phyloP scores from a whole-genome alignment of 2,329 filamentous ascomycete species.

The Botryotinia convoluta region DNA sequence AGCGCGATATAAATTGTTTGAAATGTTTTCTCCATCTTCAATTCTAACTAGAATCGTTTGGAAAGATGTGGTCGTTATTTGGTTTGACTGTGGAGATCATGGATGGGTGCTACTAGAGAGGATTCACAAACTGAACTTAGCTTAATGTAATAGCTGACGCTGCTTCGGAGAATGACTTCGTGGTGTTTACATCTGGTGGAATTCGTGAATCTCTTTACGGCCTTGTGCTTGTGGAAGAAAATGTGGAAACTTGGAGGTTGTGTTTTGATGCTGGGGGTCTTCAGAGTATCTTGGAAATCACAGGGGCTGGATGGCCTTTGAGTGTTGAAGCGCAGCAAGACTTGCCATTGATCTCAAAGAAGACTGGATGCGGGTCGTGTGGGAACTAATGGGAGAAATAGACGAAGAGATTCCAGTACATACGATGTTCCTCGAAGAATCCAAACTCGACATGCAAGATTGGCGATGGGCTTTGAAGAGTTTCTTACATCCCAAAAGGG shows the following conservation, averaged over 20 bases:
- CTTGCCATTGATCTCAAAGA: not conserved
- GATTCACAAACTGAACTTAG: rapidly evolving
- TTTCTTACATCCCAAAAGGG: conserved; percentile 6
- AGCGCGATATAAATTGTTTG: too few relatives aligned
- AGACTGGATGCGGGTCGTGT: conserved; percentile 12
- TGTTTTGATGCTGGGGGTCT: not conserved
- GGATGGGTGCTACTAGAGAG: not conserved
- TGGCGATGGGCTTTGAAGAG: conserved; percentile 36
- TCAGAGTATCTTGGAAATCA: not conserved
- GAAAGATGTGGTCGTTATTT: too few relatives aligned
- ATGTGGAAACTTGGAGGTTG: not conserved
- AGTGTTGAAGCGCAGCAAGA: not conserved
- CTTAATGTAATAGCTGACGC: not conserved
- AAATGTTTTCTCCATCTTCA: too few relatives aligned
- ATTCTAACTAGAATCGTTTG: too few relatives aligned
- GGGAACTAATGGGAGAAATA: not conserved
- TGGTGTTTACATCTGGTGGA: not conserved
- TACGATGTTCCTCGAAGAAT: conserved; percentile 12
- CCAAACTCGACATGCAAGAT: conserved; percentile 21
- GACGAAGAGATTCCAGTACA: not conserved
- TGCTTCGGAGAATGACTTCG: not conserved
- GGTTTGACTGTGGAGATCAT: not conserved
- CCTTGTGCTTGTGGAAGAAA: not conserved
- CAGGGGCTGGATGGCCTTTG: rapidly evolving
- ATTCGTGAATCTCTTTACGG: rapidly evolving